Base-by-base conservation (phyloP, 768 basidiomycete genomes). In the Pleurotus cornucopiae region DNA sequence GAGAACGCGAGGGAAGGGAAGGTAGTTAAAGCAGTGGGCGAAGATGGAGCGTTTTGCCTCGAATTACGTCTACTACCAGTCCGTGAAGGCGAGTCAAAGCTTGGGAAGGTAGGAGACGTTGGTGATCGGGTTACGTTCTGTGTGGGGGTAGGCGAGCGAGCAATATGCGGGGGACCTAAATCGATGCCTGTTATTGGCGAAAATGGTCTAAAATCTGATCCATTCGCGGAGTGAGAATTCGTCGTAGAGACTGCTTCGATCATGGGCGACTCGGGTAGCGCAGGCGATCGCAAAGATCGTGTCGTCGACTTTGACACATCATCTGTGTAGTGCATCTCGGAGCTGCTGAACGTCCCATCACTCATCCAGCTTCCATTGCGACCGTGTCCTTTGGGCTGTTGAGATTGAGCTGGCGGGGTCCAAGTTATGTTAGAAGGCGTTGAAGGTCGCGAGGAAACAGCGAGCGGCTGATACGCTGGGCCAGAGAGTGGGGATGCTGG, bases 381-480 rank as follows among this genome's bases (percentile, higher is more conserved):
- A 56, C 69, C 82, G 61, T 86, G 85, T 20, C 66, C 69, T 34
- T 61, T 23, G 60, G 60, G 21, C 59, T 70, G 66, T 52, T 67
- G 59, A 58, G 66, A 49, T 61, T 63, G 63, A 58, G 37, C 2
- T 14, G 39, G 70, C 20, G 73, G 56, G 52, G 76, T 82, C 89
- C 89, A 91, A n/a, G 82, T 80, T 52, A 89, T 78, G 66, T 87
- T 89, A 1, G 90, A 91, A 37, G 89, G 89, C 7, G 80, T 82
- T 25, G 72, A 69, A 30, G 86, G 85, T 26, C 84, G 82, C 23
- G 89, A 88, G 45, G 83, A 76, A 20, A 80, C 76, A 5, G 78
- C 62, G 72, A 87, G 73, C 5, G 84, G 77, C 67, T 86, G 88
- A 66, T 75, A 89, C 2, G 81, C 69, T 23, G 78, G 72, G 23